Evolutionary conservation across 768 basidiomycete species (phyloP).

Genomic region (Xerocomus potaroensis): DNA sequence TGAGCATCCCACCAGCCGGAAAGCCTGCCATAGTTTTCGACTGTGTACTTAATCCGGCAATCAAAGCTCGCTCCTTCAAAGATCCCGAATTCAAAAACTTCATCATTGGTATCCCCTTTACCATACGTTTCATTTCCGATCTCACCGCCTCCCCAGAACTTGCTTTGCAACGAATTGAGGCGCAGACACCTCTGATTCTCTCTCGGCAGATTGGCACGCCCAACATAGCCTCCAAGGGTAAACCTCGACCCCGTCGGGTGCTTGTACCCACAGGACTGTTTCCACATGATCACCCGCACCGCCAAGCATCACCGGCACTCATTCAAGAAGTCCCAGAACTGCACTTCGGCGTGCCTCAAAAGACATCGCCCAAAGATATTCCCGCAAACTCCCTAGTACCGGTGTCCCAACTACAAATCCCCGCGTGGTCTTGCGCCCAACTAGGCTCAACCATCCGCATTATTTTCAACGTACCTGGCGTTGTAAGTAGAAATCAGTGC

Average conservation of each 20-base stretch:
- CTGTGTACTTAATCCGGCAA: conserved; percentile 55
- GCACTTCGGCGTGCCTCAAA: conserved; percentile 34
- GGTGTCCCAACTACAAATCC: conserved; percentile 17
- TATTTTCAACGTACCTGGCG: conserved; percentile 47
- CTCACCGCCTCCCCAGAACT: conserved; percentile 45
- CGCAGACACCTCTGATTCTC: conserved; percentile 52
- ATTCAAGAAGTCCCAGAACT: conserved; percentile 36
- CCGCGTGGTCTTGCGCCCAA: conserved; percentile 54
- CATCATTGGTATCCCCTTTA: conserved; percentile 49
- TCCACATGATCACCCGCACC: conserved; percentile 21
- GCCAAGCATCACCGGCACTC: conserved; percentile 8
- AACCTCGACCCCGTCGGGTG: conserved; percentile 52
- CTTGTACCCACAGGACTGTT: conserved; percentile 47
- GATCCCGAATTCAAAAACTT: conserved; percentile 67
- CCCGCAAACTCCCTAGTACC: conserved; percentile 30
- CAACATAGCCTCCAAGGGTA: conserved; percentile 77
- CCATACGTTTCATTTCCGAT: conserved; percentile 1
- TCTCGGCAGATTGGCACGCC: conserved; percentile 69
- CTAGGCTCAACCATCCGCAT: conserved; percentile 42
- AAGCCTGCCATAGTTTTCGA: conserved; percentile 70
- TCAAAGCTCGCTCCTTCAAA: conserved; percentile 55
- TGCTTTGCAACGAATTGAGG: conserved; percentile 63
- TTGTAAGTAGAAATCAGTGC: conserved; percentile 48
- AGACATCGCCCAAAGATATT: conserved; percentile 38
- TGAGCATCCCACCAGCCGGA: conserved; percentile 46